phyloP scores from a whole-genome alignment of 495 filamentous ascomycete species.

The Parathielavia hyrcaniae region DNA sequence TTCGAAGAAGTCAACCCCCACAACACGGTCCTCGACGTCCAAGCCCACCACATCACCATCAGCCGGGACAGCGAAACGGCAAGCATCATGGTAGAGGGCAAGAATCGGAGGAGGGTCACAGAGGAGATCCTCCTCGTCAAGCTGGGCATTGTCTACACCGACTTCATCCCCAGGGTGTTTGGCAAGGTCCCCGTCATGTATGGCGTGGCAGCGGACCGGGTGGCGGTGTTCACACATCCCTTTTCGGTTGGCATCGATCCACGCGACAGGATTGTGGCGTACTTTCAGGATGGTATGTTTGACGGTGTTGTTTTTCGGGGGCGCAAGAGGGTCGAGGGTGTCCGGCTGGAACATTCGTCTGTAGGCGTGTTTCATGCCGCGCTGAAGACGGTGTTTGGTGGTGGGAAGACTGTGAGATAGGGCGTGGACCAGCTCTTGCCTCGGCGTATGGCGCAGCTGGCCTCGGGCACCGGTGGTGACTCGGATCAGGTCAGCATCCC shows the following conservation, averaged over 20 bases:
- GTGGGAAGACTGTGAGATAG: background rate
- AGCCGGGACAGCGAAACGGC: background rate
- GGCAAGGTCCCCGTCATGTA: background rate
- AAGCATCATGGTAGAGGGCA: background rate
- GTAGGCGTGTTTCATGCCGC: background rate
- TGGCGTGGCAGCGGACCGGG: background rate
- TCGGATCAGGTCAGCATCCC: no score
- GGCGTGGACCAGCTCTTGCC: background rate
- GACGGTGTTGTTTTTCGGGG: background rate
- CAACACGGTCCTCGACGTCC: background rate
- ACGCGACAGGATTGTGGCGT: background rate
- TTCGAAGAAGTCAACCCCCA: background rate
- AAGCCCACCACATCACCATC: background rate
- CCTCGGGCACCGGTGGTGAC: no score
- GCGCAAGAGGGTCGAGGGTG: background rate
- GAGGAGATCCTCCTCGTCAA: background rate
- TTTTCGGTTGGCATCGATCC: background rate
- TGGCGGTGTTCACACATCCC: background rate
- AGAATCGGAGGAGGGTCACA: background rate
- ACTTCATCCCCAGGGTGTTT: background rate
- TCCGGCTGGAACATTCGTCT: background rate
- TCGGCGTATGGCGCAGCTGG: background rate
- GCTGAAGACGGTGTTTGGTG: background rate
- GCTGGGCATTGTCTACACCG: background rate
- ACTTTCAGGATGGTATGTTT: background rate